Evolutionary conservation across 345 rosid genomes (phyloP), one percentile per base, ranked within the genome.

Genomic region (Citropsis articulata): DNA sequence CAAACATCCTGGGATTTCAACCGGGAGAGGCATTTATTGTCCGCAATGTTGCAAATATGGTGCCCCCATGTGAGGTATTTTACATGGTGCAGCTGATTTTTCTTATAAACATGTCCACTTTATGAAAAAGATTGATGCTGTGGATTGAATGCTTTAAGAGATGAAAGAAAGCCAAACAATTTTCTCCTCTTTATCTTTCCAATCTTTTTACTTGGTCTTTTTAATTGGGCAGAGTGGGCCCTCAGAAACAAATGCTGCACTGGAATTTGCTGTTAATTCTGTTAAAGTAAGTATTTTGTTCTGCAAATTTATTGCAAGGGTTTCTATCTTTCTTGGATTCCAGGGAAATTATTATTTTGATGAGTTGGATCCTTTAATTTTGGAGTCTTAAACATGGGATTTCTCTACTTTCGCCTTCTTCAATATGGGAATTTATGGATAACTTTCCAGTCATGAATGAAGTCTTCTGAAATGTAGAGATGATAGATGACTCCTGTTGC

Each of bases 1-100:
- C 99, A 48, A 87, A 78, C 67, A 77, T 92, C 77, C 80, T 96
- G 61, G 99, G 99, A 82, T 92, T 96, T 81, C 92, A 91, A 86
- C 99, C 99, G 12, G 99, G 99, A 77, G 99, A 92, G 83, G 97
- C 99, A 75, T 96, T 96, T 87, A 86, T 84, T 18, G 90, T 96
- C 66, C 97, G 98, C 18, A 96, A 94, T 85, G 89, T 96, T 69
- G 98, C 97, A 7, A 96, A 96, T 82, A 75, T 96, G 86, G 97
- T 96, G 77, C 98, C 98, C 27, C 70, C 91, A 10, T 90, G 75
- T 79, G 97, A 96, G 97, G 99, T 96, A 83, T 60, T 53, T 73
- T 21, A 38, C 76, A 30, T 36, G 28, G n/a, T 24, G 64, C 19
- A 24, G 71, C 31, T 77, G 65, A 22, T 63, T 33, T 40, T 28